Conservation (phyloP, 2,329 filamentous ascomycete genomes). For the Diaporthe ilicicola region DNA sequence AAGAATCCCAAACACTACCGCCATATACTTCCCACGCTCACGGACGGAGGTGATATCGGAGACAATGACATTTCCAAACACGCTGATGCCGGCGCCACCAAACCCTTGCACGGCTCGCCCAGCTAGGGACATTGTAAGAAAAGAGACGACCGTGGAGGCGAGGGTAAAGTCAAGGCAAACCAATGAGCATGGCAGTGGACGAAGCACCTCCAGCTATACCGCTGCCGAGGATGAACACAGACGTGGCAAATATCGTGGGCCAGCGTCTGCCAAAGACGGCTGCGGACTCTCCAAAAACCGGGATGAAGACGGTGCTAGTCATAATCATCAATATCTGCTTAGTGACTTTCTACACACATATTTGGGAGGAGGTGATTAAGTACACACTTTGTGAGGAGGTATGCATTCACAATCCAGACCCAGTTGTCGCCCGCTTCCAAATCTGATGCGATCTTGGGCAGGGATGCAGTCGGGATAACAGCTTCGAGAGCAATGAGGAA, state of each 20-base stretch:
- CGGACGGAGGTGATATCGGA: slow-evolving; percentile 36
- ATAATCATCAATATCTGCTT: too few species aligned
- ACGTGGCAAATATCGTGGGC: slow-evolving; percentile 50
- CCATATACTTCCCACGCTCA: background rate
- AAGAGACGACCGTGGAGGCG: too few species aligned
- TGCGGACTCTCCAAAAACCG: slow-evolving; percentile 57
- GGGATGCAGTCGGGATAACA: slow-evolving; percentile 39
- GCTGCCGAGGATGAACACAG: slow-evolving; percentile 59
- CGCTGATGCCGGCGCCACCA: background rate
- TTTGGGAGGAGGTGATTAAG: too few species aligned
- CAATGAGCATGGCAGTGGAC: slow-evolving; percentile 55
- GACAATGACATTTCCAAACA: slow-evolving; percentile 30
- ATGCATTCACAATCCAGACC: slow-evolving; percentile 41
- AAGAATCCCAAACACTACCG: slow-evolving; percentile 35
- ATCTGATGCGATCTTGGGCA: slow-evolving; percentile 38
- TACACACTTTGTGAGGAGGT: slow-evolving; percentile 33
- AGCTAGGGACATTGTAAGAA: too few species aligned
- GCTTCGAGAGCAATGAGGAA: slow-evolving; percentile 40
- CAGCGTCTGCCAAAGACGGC: slow-evolving; percentile 60
- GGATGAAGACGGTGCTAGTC: slow-evolving; percentile 49
- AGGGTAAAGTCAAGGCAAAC: too few species aligned
- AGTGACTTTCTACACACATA: too few species aligned
- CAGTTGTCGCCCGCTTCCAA: slow-evolving; percentile 38
- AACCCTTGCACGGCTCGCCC: too few species aligned
- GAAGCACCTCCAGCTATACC: slow-evolving; percentile 57